These are phyloP conservation scores for Scedosporium apiospermum DNA, from an alignment of 2,329 filamentous ascomycete genomes.

Conservation along the genomic window DNA sequence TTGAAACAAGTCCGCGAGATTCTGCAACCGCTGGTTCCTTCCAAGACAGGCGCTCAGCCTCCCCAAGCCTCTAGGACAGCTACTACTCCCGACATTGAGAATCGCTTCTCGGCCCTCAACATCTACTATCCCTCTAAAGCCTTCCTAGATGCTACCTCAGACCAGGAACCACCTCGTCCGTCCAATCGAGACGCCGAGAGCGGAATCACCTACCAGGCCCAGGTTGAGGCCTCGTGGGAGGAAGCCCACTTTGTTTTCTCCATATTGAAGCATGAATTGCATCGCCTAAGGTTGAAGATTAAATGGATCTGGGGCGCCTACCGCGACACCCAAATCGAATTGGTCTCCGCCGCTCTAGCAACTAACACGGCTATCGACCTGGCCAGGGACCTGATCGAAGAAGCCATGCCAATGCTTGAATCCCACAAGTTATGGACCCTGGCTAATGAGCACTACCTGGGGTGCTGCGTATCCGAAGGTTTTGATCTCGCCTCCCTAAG, in stretches of 20 bases:
- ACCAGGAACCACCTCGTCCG: not conserved
- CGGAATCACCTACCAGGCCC: not conserved
- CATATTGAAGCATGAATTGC: not conserved
- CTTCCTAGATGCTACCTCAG: not conserved
- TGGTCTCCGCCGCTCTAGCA: constrained; percentile 23
- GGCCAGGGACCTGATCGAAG: constrained; percentile 20
- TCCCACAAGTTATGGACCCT: not conserved
- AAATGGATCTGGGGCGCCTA: constrained; percentile 22
- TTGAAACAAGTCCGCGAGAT: constrained; percentile 23
- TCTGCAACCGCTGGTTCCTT: constrained; percentile 15
- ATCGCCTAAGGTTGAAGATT: constrained; percentile 13
- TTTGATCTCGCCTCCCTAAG: not conserved
- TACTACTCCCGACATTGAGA: not conserved
- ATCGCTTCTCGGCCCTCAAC: not conserved
- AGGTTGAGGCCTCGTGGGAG: not conserved
- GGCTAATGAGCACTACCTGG: not conserved
- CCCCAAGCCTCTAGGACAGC: not conserved
- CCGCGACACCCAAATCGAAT: constrained; percentile 15
- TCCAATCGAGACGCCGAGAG: not conserved
- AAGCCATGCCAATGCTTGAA: not conserved
- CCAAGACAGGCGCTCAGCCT: not conserved
- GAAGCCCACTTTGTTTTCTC: not conserved
- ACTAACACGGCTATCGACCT: constrained; percentile 27
- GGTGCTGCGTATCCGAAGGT: not conserved
- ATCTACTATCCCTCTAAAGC: not conserved